Base-by-base conservation (phyloP, 2,329 filamentous ascomycete genomes). In the Domatiomyces globalis region DNA sequence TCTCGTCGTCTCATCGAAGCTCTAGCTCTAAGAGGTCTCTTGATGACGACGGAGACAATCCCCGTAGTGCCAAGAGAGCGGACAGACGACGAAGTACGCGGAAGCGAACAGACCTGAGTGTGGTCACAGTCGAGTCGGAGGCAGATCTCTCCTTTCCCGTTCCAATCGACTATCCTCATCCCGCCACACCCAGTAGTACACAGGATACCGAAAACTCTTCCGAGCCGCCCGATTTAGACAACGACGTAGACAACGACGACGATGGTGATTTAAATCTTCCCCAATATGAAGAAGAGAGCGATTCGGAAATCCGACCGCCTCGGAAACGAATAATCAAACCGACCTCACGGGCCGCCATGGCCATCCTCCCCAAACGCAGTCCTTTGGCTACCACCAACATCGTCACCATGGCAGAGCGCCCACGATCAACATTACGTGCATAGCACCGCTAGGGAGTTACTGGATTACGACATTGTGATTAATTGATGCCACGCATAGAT, bases 11-110 rank as follows among this genome's bases (percentile, higher is more conserved):
- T 42, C 58, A 61, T 45, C 54, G 57, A 33, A 60, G 56, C 51
- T 58, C 58, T 17, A 60, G 58, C 54, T 60, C 58, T 5, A 62
- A 62, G 49, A 46, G 60, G 48, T 62, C 60, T 5, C 49, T 58
- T n/a, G 59, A 61, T 42, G 59, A 61, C 25, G 58, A 61, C 47
- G 58, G 56, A 29, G 59, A 60, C 17, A 54, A 51, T 19, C 50
- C 52, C 49, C 58, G 59, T 9, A 46, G 56, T 22, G 55, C 39
- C 46, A 61, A 61, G 52, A 53, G 59, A 36, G 52, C 58, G 12
- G 58, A 59, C 46, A 43, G 57, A 51, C 29, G 56, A 15, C 56
- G 54, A 50, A 58, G 54, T 53, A 56, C 48, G 20, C 50, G 56
- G 44, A 49, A 53, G 50, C 54, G 56, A 43, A 54, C 49, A 36